Base-by-base conservation (phyloP, 2,329 filamentous ascomycete genomes). In the Beauveria sp. region DNA sequence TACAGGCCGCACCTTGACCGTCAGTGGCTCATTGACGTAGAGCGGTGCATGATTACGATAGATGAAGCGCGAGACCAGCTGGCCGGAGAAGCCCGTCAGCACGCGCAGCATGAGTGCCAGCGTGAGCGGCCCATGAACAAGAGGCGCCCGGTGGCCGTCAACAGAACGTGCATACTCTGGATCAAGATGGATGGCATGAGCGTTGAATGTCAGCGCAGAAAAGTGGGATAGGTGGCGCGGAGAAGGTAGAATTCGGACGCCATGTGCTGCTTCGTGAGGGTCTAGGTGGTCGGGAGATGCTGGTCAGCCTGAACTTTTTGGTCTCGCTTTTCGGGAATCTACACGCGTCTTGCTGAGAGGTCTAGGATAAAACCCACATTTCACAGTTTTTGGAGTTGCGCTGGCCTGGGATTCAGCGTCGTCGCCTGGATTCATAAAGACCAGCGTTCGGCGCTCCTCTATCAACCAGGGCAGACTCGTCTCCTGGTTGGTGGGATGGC, bases 151-250 rank as follows among this genome's bases (percentile, higher is more conserved):
- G 71, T 96, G 87, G 12, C 89, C 89, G 73, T 98, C 95, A 14
- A 87, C 77, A 14, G 83, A 77, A 45, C 82, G 81, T 57, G 86
- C 87, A 74, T 91, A 96, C 49, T 80, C 70, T 1, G 81, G 82
- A 72, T 97, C 90, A 24, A 96, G 80, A 75, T 99, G 95, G 67
- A 99, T 97, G 18, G 83, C 80, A 74, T 99, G 95, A 1, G 91
- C 91, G 74, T 99, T 99, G 79, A 91, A 93, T 2, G 90, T 93
- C 40, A 99, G 83, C 0, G 92, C 92, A 22, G 89, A 95, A 79
- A 93, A 98, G 63, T 93, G 86, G 76, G 96, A 96, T 60, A 99
- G 85, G 5, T 97, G 83, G 5, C 83, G 78, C 3, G 83, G 79
- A 2, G 87, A 87, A 1, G 92, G 91, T 0, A 76, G 82, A 26